Base-by-base conservation (phyloP, 2,329 filamentous ascomycete genomes). In the Thelonectria rubi region DNA sequence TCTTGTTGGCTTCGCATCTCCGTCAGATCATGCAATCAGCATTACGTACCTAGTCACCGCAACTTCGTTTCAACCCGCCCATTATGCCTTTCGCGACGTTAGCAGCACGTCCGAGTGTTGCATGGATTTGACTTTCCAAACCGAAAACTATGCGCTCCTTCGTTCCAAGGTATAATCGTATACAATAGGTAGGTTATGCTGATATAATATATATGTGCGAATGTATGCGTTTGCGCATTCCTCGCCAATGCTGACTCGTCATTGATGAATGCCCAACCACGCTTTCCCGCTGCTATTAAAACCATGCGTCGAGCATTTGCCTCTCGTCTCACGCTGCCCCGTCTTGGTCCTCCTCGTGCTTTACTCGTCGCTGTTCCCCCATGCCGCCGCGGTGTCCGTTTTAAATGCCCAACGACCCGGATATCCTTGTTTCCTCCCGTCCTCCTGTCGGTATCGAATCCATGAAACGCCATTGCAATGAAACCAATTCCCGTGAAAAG, bases 391-490 rank as follows among this genome's bases (percentile, higher is more conserved):
- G 47, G 20, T 24, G 55, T 50, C 43, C 49, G 18, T 39, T 40
- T 39, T 42, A 43, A 30, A 34, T 47, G 12, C 15, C 45, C 45
- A 30, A n/a, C 45, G 30, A 47, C 20, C 45, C 20, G 43, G 39
- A 34, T 49, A 37, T 18, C 42, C 30, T 17, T 50, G 26, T 30
- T 30, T 8, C 14, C 21, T 12, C 50, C 47, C 47, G 34, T 37
- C 42, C 40, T 47, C 48, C 47, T 43, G 34, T 57, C 40, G 57
- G 45, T 60, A 60, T 60, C 20, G 45, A 46, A 60, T 58, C 60
- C 51, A 39, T 58, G 54, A 63, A 69, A 69, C 67, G 67, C 67
- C 67, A 52, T 30, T 56, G 67, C 65, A 65, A 66, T 68, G 57
- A 61, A 65, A 60, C 32, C 37, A 63, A 60, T 60, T 47, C 60